Conservation (phyloP, 352 stramenopile genomes). For the Globisporangium orthogonon region DNA sequence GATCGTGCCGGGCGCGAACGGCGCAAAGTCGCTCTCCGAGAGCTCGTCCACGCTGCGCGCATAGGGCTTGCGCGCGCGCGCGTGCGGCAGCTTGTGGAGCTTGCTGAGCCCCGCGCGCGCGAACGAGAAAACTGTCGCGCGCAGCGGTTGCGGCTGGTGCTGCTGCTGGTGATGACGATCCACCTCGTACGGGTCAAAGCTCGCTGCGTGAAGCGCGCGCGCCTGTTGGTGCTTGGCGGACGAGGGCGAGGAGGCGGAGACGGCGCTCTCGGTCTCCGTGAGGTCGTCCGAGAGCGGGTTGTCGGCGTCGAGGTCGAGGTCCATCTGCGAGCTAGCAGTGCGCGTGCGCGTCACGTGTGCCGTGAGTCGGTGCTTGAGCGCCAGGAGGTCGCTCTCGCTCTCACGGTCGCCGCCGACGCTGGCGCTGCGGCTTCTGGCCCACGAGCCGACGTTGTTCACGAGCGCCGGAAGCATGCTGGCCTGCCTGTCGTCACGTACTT, state of each 20-base stretch:
- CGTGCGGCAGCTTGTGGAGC: slow-evolving; percentile 22
- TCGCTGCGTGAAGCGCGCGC: slow-evolving; percentile 8
- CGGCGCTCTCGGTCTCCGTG: slow-evolving; percentile 56
- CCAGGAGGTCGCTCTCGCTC: slow-evolving; percentile 5
- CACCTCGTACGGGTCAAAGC: slow-evolving; percentile 15
- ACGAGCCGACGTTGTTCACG: slow-evolving; percentile 11
- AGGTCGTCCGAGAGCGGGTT: slow-evolving; percentile 32
- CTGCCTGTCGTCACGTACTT: background rate
- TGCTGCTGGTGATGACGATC: slow-evolving; percentile 1
- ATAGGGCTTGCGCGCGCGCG: slow-evolving; percentile 16
- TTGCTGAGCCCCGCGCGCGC: slow-evolving; percentile 35
- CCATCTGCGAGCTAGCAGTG: slow-evolving; percentile 38
- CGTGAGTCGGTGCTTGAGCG: slow-evolving; percentile 11
- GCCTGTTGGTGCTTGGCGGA: slow-evolving; percentile 10
- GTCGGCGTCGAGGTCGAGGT: slow-evolving; percentile 21
- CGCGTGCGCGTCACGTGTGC: slow-evolving; percentile 20
- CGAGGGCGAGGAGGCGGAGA: slow-evolving; percentile 31
- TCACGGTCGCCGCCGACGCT: slow-evolving; percentile 2
- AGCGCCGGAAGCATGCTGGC: slow-evolving; percentile 15
- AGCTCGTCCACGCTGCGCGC: slow-evolving; percentile 34
- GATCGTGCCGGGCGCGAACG: slow-evolving; percentile 29
- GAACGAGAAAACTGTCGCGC: slow-evolving; percentile 42
- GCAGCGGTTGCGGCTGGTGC: slow-evolving; percentile 11
- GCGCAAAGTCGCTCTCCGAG: slow-evolving; percentile 32
- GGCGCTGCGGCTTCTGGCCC: background rate